Conservation (phyloP, 768 basidiomycete genomes). For the Panaeolus papilionaceus region DNA sequence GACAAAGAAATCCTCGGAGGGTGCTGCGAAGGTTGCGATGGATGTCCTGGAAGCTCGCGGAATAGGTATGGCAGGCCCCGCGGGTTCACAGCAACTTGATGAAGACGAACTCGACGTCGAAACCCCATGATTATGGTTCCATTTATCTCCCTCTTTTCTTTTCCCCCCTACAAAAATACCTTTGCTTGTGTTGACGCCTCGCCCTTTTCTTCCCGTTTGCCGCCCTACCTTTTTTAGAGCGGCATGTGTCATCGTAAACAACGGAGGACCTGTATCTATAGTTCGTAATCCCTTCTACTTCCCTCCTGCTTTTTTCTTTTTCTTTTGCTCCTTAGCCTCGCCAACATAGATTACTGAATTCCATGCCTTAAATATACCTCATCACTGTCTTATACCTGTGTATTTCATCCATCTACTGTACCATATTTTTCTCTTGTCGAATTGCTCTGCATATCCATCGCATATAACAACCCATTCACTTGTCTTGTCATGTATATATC, state of each 20-base stretch:
- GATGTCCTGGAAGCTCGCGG: slow-evolving; percentile 86
- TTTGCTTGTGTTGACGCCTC: background rate
- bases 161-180: background rate
- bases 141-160: background rate
- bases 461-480: slow-evolving; percentile 8
- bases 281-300: slow-evolving; percentile 16
- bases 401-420: slow-evolving; percentile 28
- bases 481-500: slow-evolving; percentile 25
- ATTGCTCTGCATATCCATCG: slow-evolving; percentile 25
- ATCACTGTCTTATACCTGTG: slow-evolving; percentile 29
- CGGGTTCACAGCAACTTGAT: slow-evolving; percentile 54
- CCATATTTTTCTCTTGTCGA: slow-evolving; percentile 31
- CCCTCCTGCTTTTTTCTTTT: background rate
- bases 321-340: slow-evolving; percentile 22
- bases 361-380: slow-evolving; percentile 24
- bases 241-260: slow-evolving; percentile 1
- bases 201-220: background rate
- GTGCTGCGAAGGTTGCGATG: slow-evolving; percentile 73
- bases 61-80: slow-evolving; percentile 51
- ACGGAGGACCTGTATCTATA: slow-evolving; percentile 36
- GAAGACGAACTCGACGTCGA: slow-evolving; percentile 55
- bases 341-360: slow-evolving; percentile 25
- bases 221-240: slow-evolving; percentile 22
- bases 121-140: slow-evolving; percentile 25
- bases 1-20: slow-evolving; percentile 75